These are phyloP conservation scores for Colletotrichum aenigma DNA, from an alignment of 2,329 filamentous ascomycete genomes.

Conservation along the genomic window DNA sequence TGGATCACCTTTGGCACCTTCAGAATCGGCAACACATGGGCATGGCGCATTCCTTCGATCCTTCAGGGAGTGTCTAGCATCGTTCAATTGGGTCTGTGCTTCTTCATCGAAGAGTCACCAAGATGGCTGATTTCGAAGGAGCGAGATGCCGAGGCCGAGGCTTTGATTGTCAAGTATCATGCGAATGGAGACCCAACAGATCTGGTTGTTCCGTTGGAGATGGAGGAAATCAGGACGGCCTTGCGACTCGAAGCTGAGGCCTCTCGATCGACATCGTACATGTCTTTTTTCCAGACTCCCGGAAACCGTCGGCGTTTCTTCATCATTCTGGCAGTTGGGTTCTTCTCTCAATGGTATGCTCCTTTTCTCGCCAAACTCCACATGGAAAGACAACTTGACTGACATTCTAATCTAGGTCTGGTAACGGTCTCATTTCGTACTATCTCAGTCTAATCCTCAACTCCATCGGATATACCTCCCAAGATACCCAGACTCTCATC, in stretches of 20 bases:
- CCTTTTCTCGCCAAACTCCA: neutral
- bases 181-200: slow-evolving; percentile 55
- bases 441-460: slow-evolving; percentile 39
- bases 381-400: neutral
- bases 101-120: slow-evolving; percentile 32
- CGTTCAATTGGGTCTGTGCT: slow-evolving; percentile 12
- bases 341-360: slow-evolving; percentile 42
- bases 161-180: slow-evolving; percentile 44
- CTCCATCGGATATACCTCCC: slow-evolving; percentile 30
- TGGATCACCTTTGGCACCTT: slow-evolving; percentile 23
- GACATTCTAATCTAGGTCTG: slow-evolving; percentile 32
- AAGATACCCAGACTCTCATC: slow-evolving; percentile 32
- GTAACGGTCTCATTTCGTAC: slow-evolving; percentile 38
- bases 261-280: slow-evolving; percentile 18
- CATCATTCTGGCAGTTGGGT: slow-evolving; percentile 49
- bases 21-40: slow-evolving; percentile 11
- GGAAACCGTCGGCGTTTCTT: slow-evolving; percentile 43
- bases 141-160: slow-evolving; percentile 33
- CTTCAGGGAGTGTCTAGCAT: slow-evolving; percentile 6
- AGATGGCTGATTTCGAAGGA: slow-evolving; percentile 35
- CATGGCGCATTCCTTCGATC: slow-evolving; percentile 12
- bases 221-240: slow-evolving; percentile 19
- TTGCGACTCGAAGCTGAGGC: slow-evolving; percentile 18
- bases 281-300: slow-evolving; percentile 22
- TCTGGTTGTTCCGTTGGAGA: slow-evolving; percentile 47